Conservation (phyloP, 805 yeast genomes). For the Saturnispora dispora region DNA sequence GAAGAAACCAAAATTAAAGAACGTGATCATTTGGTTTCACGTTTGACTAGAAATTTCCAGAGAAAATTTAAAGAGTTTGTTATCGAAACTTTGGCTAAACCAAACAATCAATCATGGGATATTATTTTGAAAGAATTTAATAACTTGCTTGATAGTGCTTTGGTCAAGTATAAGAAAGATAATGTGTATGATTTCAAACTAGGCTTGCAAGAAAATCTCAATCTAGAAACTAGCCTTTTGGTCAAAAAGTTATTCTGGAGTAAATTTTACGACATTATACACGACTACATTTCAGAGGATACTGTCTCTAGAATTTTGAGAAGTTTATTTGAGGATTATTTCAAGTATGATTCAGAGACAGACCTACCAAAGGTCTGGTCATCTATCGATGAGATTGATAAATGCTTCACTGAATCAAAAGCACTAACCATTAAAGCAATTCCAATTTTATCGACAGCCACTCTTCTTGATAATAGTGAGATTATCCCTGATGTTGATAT, state of each 20-base stretch:
- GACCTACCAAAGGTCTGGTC: constrained; percentile 81
- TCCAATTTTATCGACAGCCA: constrained; percentile 52
- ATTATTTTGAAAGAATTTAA: constrained; percentile 38
- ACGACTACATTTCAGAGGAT: constrained; percentile 57
- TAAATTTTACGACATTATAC: constrained; percentile 46
- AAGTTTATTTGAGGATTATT: constrained; percentile 72
- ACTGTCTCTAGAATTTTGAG: constrained; percentile 56
- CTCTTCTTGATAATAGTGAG: constrained; percentile 40
- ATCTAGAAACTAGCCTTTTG: constrained; percentile 31
- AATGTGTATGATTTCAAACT: constrained; percentile 50
- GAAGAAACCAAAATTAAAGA: constrained; percentile 32
- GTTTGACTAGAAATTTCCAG: constrained; percentile 38
- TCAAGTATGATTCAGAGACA: constrained; percentile 65
- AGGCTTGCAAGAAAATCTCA: constrained; percentile 43
- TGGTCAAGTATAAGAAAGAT: constrained; percentile 13
- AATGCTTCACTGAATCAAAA: constrained; percentile 51
- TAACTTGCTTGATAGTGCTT: neutral
- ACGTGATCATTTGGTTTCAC: constrained; percentile 33
- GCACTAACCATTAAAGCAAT: constrained; percentile 46
- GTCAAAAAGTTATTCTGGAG: constrained; percentile 51
- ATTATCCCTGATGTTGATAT: constrained; percentile 51
- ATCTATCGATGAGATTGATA: constrained; percentile 63
- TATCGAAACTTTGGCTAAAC: constrained; percentile 38
- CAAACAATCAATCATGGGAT: constrained; percentile 55
- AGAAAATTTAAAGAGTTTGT: constrained; percentile 43